Base-by-base conservation (phyloP, 1,139 yeast genomes). In the Nakaseomyces uthaithaninus region DNA sequence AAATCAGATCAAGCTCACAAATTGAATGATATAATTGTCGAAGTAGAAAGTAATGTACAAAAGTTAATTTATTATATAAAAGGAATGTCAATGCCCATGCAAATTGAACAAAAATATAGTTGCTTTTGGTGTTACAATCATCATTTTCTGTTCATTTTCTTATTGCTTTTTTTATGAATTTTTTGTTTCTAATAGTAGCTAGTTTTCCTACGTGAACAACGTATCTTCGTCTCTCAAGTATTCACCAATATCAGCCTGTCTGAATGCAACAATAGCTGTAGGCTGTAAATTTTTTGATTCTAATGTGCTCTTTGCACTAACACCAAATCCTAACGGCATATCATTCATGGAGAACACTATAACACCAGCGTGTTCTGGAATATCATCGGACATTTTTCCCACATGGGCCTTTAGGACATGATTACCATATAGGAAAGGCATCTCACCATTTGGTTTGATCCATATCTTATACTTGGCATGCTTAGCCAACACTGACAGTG, bases 181-280 rank as follows among this genome's bases (percentile, higher is more conserved):
- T n/a, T n/a, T n/a, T n/a, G n/a, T n/a, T n/a, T n/a, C n/a, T n/a
- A n/a, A n/a, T n/a, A n/a, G n/a, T n/a, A n/a, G n/a, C n/a, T n/a
- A n/a, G n/a, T n/a, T n/a, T n/a, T n/a, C n/a, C n/a, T 67, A 87
- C 25, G 96, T 84, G 62, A 91, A 91, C 54, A 91, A 69, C 27
- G 96, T 84, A 63, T 91, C 98, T 69, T 91, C 98, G 56, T 93
- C 98, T 73, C 99, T 86, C 60, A 91, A 73, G 59, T 87, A 91
- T 66, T 91, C 99, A 50, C 99, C 99, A 53, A 91, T 87, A 69
- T 91, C 99, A 51, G 94, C 84, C 63, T 91, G 99, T 73, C 98
- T 80, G 63, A 85, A 91, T 9, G 94, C 94, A 12, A 89, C 95
- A 39, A 91, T 89, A 30, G 81, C 94, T 19, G 94, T 91, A 39